These are phyloP conservation scores for Zarea fungicola DNA, from an alignment of 2,329 filamentous ascomycete species.

Conservation along the genomic window DNA sequence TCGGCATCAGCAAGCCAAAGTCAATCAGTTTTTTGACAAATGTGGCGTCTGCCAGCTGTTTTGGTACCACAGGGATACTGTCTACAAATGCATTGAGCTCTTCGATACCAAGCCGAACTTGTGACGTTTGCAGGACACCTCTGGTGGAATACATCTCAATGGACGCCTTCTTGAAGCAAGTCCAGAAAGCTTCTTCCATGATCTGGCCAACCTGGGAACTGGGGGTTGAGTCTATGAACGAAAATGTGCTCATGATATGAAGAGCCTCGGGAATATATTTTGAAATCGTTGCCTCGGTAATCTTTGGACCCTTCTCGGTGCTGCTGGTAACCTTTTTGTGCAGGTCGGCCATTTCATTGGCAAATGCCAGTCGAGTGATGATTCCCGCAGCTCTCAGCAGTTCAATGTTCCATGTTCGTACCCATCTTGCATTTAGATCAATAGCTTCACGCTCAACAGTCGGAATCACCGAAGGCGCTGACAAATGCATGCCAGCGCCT, in stretches of 20 bases:
- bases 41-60: slow-evolving; percentile 63
- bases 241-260: slow-evolving; percentile 82
- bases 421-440: slow-evolving; percentile 91
- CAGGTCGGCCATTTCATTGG: slow-evolving; percentile 78
- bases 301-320: slow-evolving; percentile 42
- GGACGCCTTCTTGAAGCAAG: slow-evolving; percentile 71
- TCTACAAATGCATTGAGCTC: slow-evolving; percentile 69
- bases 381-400: slow-evolving; percentile 89
- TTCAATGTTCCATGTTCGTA: slow-evolving; percentile 92
- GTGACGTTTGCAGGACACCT: slow-evolving; percentile 77
- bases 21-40: slow-evolving; percentile 79
- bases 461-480: slow-evolving; percentile 91
- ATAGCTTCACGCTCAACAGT: slow-evolving; percentile 97
- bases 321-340: slow-evolving; percentile 52
- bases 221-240: slow-evolving; percentile 84
- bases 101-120: slow-evolving; percentile 71
- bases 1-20: slow-evolving; percentile 79
- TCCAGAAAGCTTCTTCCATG: slow-evolving; percentile 96
- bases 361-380: slow-evolving; percentile 80
- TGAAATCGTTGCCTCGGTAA: slow-evolving; percentile 58
- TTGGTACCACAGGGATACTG: slow-evolving; percentile 79
- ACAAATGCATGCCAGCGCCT: slow-evolving; percentile 87
- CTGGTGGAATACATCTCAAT: slow-evolving; percentile 86
- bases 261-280: slow-evolving; percentile 71
- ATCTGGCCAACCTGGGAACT: slow-evolving; percentile 76